phyloP scores from a whole-genome alignment of 768 basidiomycete genomes.

The Nidula microcarpa region DNA sequence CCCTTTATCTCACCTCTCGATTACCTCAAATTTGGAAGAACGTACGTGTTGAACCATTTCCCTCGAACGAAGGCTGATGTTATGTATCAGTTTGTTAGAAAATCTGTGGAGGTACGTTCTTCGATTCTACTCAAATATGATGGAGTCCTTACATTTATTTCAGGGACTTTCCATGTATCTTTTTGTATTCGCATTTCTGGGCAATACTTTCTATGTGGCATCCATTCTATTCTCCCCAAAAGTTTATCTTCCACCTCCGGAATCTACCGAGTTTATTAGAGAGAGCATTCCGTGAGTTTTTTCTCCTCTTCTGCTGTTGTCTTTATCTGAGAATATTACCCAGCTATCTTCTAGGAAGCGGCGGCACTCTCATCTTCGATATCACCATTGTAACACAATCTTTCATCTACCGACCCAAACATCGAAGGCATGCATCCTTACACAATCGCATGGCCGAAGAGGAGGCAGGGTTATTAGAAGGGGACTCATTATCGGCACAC shows the following conservation, averaged over 20 bases:
- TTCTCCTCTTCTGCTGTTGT: background rate
- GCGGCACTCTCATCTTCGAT: slow-evolving; percentile 91
- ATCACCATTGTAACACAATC: slow-evolving; percentile 87
- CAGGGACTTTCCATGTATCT: slow-evolving; percentile 92
- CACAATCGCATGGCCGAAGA: slow-evolving; percentile 28
- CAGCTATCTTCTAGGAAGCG: slow-evolving; percentile 88
- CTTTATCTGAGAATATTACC: background rate
- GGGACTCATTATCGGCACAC: slow-evolving; percentile 31
- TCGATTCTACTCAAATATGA: background rate
- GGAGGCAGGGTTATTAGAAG: slow-evolving; percentile 43
- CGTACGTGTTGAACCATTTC: slow-evolving; percentile 47
- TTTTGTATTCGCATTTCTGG: slow-evolving; percentile 91
- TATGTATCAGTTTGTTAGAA: slow-evolving; percentile 65
- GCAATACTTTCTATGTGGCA: slow-evolving; percentile 89
- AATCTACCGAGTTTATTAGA: slow-evolving; percentile 62
- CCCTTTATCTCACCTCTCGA: slow-evolving; percentile 87
- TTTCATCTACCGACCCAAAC: slow-evolving; percentile 64
- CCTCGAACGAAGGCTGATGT: background rate
- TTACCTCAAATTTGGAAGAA: slow-evolving; percentile 99
- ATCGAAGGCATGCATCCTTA: slow-evolving; percentile 28
- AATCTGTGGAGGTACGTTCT: slow-evolving; percentile 75
- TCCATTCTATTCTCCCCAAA: slow-evolving; percentile 83
- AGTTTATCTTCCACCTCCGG: slow-evolving; percentile 51
- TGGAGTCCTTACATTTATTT: background rate
- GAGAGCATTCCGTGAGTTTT: slow-evolving; percentile 81